Percentiles rank a stretch among this genome's conserved stretches.
Evolutionary conservation across 2,329 filamentous ascomycete species (phyloP).

Genomic region (Monilinia aucupariae): DNA sequence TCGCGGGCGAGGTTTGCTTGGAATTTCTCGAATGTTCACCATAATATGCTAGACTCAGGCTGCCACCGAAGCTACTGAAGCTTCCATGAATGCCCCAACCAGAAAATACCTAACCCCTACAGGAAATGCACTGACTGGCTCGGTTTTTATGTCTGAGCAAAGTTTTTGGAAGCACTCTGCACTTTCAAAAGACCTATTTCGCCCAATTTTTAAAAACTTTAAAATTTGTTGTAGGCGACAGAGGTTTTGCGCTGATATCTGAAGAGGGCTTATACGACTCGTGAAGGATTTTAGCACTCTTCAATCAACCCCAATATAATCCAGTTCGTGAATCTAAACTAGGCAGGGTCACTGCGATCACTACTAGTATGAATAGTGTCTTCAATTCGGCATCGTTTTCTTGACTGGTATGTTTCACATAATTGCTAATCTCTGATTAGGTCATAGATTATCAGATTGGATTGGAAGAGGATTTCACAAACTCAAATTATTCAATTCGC

Average conservation of each 20-base stretch:
- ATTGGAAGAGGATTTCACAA: background rate
- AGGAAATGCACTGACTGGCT: background rate
- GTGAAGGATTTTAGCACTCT: background rate
- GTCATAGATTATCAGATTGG: background rate
- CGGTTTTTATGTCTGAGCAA: slow-evolving; percentile 1
- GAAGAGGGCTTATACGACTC: background rate
- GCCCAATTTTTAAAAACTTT: background rate
- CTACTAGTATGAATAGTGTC: slow-evolving; percentile 2
- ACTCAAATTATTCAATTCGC: slow-evolving; percentile 6
- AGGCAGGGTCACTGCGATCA: slow-evolving; percentile 6
- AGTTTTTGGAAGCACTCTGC: background rate
- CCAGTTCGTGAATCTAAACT: background rate
- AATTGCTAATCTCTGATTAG: background rate
- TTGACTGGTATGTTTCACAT: background rate
- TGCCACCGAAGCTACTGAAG: background rate
- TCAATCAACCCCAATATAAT: background rate
- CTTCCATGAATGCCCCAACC: background rate
- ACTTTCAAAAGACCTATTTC: slow-evolving; percentile 1
- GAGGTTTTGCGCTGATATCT: slow-evolving; percentile 6
- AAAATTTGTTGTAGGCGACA: background rate
- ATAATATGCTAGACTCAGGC: background rate
- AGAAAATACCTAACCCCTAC: background rate
- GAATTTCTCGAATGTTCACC: background rate
- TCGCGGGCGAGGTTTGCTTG: background rate
- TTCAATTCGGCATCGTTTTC: background rate